Base-by-base conservation (phyloP, 108 stramenopile genomes). In the Fragilaria crotonensis region DNA sequence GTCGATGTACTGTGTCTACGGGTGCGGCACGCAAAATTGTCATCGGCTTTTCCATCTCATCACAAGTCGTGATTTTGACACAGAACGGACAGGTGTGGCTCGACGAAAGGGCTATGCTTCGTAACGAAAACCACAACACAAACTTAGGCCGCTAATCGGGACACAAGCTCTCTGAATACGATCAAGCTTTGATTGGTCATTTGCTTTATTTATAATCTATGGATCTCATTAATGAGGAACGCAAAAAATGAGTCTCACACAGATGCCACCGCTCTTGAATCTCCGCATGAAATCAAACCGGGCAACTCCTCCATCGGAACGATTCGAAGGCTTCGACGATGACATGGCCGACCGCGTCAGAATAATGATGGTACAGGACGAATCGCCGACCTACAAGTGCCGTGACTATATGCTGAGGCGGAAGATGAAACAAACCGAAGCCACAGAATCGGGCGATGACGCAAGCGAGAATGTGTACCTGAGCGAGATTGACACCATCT, bases 401-500 rank as follows among this genome's bases (percentile, higher is more conserved):
- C 30, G 23, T 1, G 54, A 56, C 23, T 56, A 56, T 19, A 31
- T 56, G 32, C 30, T 20, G 9, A 7, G 48, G 5, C 48, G 19
- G 5, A 49, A 49, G 48, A 41, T 41, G 7, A 14, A 41, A 14
- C 36, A 41, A 41, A 14, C n/a, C n/a, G n/a, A n/a, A n/a, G n/a
- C n/a, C n/a, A 11, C 36, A 41, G 7, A 7, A 14, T 41, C 14
- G 11, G 36, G 14, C 7, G 36, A 41, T 14, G 14, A 41, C 7
- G 36, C 36, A 41, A 11, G 14, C 18, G 33, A 19, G 4, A 27
- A n/a, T 4, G 32, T 23, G 54, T 56, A 33, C 3, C 54, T 3
- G 30, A 32, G 19, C 2, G 3, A 56, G 5, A 60, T 73, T 25
- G 70, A 71, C 58, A 58, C 68, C 2, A 46, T 66, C 5, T 78